phyloP scores from a whole-genome alignment of 2,329 filamentous ascomycete genomes.

The Cladobotryum protrusum region DNA sequence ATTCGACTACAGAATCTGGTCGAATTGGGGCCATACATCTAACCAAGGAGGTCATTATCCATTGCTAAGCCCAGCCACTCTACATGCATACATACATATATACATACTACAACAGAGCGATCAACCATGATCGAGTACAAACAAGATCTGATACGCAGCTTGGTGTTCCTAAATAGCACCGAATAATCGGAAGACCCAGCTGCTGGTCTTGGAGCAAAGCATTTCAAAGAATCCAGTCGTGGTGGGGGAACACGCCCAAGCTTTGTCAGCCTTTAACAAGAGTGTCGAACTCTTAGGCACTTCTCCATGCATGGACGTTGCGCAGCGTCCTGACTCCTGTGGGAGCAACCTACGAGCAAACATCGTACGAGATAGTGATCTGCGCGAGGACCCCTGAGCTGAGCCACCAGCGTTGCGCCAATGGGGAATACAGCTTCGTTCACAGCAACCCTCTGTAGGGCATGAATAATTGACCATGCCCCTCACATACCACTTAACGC shows the following conservation, averaged over 20 bases:
- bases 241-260: neutral
- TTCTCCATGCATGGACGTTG: neutral
- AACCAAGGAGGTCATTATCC: no score
- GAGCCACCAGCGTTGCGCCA: neutral
- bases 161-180: no score
- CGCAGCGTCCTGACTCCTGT: neutral
- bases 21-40: no score
- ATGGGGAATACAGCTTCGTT: no score
- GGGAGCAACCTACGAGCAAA: neutral
- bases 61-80: no score
- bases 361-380: conserved; percentile 3
- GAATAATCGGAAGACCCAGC: no score
- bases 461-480: no score
- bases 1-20: no score
- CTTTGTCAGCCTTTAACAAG: neutral
- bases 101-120: no score
- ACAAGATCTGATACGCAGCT: no score
- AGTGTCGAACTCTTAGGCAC: neutral
- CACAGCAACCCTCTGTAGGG: neutral
- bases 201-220: neutral
- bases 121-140: no score
- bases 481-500: neutral
- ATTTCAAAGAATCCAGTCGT: neutral
- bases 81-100: no score
- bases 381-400: conserved; percentile 8